Evolutionary conservation across 176 grass and related monocot species (phyloP).

Genomic region (Stipa capillata): DNA sequence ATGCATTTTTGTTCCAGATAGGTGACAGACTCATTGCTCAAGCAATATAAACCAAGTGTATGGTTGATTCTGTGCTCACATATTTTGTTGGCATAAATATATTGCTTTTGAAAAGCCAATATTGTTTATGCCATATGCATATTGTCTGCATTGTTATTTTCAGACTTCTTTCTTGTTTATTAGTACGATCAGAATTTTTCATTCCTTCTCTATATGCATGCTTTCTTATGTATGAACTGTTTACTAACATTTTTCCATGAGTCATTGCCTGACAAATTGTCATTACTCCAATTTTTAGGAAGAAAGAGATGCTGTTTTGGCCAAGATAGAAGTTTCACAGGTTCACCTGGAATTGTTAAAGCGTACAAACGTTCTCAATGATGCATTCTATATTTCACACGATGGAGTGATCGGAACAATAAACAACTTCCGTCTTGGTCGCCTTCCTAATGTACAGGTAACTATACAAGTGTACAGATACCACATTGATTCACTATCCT

Average conservation of each 20-base stretch:
- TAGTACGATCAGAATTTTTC: not conserved
- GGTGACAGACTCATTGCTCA: not conserved
- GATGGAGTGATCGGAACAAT: constrained; percentile 92
- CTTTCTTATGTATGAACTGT: not conserved
- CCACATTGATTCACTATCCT: not conserved
- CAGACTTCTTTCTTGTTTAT: not conserved
- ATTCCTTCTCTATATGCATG: not conserved
- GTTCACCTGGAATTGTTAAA: constrained; percentile 87
- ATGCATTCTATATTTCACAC: constrained; percentile 89
- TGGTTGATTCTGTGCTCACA: not conserved
- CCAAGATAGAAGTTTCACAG: constrained; percentile 94
- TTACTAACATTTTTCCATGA: not conserved
- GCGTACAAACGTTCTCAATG: constrained; percentile 82
- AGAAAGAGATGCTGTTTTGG: constrained; percentile 93
- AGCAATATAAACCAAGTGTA: not conserved
- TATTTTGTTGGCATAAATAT: not conserved
- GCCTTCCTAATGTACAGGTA: constrained; percentile 75
- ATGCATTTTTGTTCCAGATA: constrained; percentile 18
- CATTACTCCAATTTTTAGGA: constrained; percentile 39
- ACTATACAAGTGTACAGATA: not conserved
- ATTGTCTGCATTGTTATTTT: not conserved
- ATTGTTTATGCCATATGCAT: not conserved
- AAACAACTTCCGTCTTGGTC: constrained; percentile 88
- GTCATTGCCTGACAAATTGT: not conserved
- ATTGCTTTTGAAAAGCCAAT: not conserved